These are phyloP conservation scores for Phytophthora capsici DNA, from an alignment of 352 stramenopile genomes.

Conservation along the genomic window DNA sequence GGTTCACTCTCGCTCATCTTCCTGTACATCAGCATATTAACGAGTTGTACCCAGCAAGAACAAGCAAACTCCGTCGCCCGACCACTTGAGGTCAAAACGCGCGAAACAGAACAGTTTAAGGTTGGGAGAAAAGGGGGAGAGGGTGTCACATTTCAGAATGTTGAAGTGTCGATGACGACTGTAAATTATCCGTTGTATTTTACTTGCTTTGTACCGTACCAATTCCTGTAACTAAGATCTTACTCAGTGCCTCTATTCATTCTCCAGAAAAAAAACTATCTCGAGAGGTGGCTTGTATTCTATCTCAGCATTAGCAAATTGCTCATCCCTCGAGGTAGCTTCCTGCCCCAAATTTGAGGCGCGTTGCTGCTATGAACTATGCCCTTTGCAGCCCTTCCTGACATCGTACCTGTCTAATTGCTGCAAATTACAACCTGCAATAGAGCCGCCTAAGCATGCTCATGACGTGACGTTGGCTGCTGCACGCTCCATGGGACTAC, in stretches of 20 bases:
- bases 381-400: no score
- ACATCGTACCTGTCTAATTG: no score
- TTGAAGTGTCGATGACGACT: neutral
- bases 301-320: no score
- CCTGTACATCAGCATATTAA: neutral
- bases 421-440: no score
- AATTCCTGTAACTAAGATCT: slow-evolving; percentile 7
- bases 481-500: no score
- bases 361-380: no score
- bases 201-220: neutral
- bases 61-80: no score
- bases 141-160: slow-evolving; percentile 6
- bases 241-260: slow-evolving; percentile 6
- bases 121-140: slow-evolving; percentile 5
- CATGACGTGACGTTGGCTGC: no score
- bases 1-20: slow-evolving; percentile 6
- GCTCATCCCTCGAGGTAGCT: no score
- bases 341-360: no score
- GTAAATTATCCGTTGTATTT: slow-evolving; percentile 9
- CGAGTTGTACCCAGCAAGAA: neutral
- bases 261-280: neutral
- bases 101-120: neutral
- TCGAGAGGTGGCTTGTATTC: no score
- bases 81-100: neutral
- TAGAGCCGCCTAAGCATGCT: no score